Evolutionary conservation across 495 filamentous ascomycete genomes (phyloP), one percentile per base, ranked within the genome.

Genomic region (Aspergillus heteromorphus): DNA sequence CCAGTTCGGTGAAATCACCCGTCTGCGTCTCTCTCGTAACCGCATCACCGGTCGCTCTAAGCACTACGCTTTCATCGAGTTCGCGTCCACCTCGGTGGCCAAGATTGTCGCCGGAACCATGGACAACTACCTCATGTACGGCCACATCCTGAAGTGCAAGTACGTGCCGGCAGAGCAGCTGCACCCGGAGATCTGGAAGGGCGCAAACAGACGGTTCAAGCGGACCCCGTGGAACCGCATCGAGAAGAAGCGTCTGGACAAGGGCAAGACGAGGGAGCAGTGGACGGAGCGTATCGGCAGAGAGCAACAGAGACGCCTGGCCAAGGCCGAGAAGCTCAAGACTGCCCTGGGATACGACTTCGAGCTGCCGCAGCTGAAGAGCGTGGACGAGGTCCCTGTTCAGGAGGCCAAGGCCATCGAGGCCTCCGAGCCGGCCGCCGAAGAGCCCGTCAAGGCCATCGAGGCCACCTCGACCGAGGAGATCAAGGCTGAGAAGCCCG

Each of bases 91-190:
- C 36, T 80, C 84, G 23, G 92, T 95, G 23, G 92, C 92, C 51
- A 83, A 88, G 64, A 89, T 97, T 58, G 93, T 92, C 45, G 86
- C 88, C 14, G 85, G 86, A 60, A 96, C 93, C 2, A 98, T 97
- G 95, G 81, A 97, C 73, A 96, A 93, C 73, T 98, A 98, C 67
- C 85, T 97, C 14, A 80, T 98, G 63, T 97, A 93, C 69, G 87
- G 88, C 9, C 92, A 95, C 65, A 87, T 97, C 58, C 74, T 98
- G 55, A 89, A 92, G 65, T 91, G 89, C 71, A 88, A 89, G 68
- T 71, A 81, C 27, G 81, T 97, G 7, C 82, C 89, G 1, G 65
- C 78, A 18, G 88, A 86, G 55, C 85, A 93, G 62, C 75, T 96
- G 31, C 88, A 93, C 67, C 81, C 83, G 21, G 75, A 87, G 45